A percentile compares a stretch with the other conserved stretches of the same genome.
These are phyloP conservation scores for Diaporthe velutina DNA, from an alignment of 2,329 filamentous ascomycete species.

Conservation along the genomic window DNA sequence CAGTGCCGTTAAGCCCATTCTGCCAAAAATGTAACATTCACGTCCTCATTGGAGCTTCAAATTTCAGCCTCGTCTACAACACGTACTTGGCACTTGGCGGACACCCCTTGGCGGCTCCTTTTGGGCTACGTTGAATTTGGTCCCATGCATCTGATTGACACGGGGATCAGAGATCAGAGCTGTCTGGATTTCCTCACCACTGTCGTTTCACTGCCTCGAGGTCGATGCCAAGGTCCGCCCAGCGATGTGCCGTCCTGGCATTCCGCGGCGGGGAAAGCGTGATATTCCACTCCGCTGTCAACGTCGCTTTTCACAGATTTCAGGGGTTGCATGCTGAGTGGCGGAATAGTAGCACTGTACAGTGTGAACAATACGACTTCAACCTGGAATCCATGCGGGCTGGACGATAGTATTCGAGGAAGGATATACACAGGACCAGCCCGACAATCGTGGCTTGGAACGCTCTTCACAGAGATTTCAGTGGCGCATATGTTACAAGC, in stretches of 20 bases:
- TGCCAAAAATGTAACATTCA: constrained; percentile 10
- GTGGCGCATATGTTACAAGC: neutral
- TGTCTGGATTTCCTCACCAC: neutral
- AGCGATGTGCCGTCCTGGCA: neutral
- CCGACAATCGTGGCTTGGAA: neutral
- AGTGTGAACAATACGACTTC: neutral
- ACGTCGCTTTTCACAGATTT: neutral
- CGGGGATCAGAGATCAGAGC: neutral
- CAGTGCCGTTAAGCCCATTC: constrained; percentile 10
- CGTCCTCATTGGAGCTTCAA: neutral
- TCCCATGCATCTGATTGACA: neutral
- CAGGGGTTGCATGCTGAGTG: neutral
- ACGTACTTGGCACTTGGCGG: constrained; percentile 21
- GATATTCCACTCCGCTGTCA: neutral
- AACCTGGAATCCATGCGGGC: no score
- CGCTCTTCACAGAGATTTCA: no score
- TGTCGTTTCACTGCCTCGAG: neutral
- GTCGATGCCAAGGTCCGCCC: constrained; percentile 12
- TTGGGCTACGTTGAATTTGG: neutral
- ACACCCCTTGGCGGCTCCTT: neutral
- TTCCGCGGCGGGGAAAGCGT: neutral
- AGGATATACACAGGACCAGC: neutral
- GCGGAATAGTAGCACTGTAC: neutral
- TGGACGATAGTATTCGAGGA: neutral
- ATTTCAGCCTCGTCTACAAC: constrained; percentile 30